Base-by-base conservation (phyloP, 768 basidiomycete species). In the Lenzites betulinus region DNA sequence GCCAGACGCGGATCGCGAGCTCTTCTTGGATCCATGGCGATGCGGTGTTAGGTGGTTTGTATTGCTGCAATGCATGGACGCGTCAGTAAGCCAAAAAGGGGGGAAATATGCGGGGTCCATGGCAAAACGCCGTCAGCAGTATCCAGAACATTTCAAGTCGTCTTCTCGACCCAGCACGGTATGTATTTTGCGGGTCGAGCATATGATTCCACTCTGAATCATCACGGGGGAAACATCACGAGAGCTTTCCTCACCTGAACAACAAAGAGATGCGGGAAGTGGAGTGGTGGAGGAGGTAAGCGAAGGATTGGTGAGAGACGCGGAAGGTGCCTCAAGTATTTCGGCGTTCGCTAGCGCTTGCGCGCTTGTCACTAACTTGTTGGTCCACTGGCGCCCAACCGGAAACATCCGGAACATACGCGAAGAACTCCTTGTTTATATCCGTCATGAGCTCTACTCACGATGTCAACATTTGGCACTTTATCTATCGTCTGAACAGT, bases 181-280 rank as follows among this genome's bases (percentile, higher is more conserved):
- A 48, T 25, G 51, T 48, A 67, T 38, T 54, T 72, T 65, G 74
- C 75, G 80, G 89, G 84, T 92, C 81, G 78, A 83, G 89, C 23
- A 63, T 73, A 76, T 88, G 92, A 78, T 86, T 91, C 92, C 92
- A 93, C 92, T 93, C 92, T 90, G 87, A 89, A 84, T 93, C 90
- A 93, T 93, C 92, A 54, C 50, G 49, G 54, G 55, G 39, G 35
- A 16, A 6, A 35, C 3, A 26, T 1, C 0, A 2, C 8, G 23
- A 26, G 16, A 12, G 15, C 2, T 15, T 25, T 1, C 26, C 60
- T 51, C 26, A 62, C 61, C 56, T 52, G 48, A 15, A 20, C 30
- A 9, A 25, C 36, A 30, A 25, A 7, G 23, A 43, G 9, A 28
- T 8, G 22, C 23, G 9, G 1, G 20, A 22, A 22, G 4, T 22